Evolutionary conservation across 2,329 filamentous ascomycete genomes (phyloP).

Genomic region (Clonostachys rosea): DNA sequence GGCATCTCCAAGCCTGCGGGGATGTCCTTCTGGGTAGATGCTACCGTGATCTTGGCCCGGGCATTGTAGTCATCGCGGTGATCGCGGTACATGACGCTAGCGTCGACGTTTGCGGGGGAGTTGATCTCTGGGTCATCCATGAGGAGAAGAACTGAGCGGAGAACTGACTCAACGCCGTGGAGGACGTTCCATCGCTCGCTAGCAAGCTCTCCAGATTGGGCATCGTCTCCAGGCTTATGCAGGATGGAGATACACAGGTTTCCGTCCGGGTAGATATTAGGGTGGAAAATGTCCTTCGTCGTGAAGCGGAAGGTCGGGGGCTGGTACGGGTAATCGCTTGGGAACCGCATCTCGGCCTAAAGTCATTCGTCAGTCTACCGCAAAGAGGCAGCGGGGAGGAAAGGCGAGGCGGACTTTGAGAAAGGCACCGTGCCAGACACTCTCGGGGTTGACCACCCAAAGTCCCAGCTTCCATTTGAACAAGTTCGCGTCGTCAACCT

Average conservation of each 20-base stretch:
- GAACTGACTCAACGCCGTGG: constrained; percentile 89
- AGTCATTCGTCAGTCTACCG: neutral
- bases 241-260: constrained; percentile 95
- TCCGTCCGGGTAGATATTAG: constrained; percentile 90
- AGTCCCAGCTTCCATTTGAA: constrained; percentile 84
- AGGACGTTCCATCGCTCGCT: constrained; percentile 92
- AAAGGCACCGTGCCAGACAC: constrained; percentile 87
- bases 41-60: constrained; percentile 65
- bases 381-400: neutral
- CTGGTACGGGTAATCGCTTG: constrained; percentile 81
- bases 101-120: constrained; percentile 93
- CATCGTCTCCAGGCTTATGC: constrained; percentile 85
- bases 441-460: constrained; percentile 90
- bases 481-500: constrained; percentile 78
- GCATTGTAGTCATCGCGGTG: constrained; percentile 64
- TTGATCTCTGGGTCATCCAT: constrained; percentile 92
- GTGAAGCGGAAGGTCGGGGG: constrained; percentile 87
- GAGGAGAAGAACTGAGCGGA: constrained; percentile 86
- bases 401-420: constrained; percentile 56
- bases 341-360: constrained; percentile 80
- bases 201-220: constrained; percentile 85
- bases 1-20: constrained; percentile 81
- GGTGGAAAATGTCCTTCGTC: constrained; percentile 73
- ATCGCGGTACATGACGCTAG: constrained; percentile 80
- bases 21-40: constrained; percentile 72